Evolutionary conservation across 371 early-diverging fungal species (phyloP).

Genomic region (Apophysomyces trapeziformis): DNA sequence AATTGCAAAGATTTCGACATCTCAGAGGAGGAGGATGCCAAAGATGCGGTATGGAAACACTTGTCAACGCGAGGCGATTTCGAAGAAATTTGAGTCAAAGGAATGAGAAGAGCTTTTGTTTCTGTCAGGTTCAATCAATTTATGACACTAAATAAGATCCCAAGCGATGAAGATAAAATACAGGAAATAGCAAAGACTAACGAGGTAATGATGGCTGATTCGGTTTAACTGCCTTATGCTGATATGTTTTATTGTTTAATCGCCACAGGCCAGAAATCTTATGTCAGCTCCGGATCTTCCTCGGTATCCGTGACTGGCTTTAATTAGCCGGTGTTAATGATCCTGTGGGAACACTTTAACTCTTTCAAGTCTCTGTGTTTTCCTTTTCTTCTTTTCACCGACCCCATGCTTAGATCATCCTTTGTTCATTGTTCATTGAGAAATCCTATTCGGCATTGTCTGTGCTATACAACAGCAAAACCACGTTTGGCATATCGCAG

Average conservation of each 20-base stretch:
- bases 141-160: constrained; percentile 42
- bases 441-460: background rate
- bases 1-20: constrained; percentile 60
- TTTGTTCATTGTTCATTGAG: background rate
- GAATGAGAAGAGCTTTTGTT: constrained; percentile 49
- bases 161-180: constrained; percentile 44
- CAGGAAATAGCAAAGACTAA: constrained; percentile 48
- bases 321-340: too few relatives aligned
- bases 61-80: constrained; percentile 35
- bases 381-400: too few relatives aligned
- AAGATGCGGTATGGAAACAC: constrained; percentile 46
- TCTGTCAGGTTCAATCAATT: constrained; percentile 47
- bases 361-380: background rate
- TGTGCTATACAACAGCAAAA: background rate
- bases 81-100: constrained; percentile 38
- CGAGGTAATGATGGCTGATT: constrained; percentile 31
- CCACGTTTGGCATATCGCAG: background rate
- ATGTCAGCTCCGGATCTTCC: too few relatives aligned
- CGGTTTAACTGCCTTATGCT: background rate
- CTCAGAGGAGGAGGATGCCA: constrained; percentile 27
- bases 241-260: background rate
- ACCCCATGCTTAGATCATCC: background rate
- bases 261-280: too few relatives aligned
- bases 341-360: too few relatives aligned
- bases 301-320: too few relatives aligned